phyloP scores from a whole-genome alignment of 345 rosid species.

The Turnera subulata region DNA sequence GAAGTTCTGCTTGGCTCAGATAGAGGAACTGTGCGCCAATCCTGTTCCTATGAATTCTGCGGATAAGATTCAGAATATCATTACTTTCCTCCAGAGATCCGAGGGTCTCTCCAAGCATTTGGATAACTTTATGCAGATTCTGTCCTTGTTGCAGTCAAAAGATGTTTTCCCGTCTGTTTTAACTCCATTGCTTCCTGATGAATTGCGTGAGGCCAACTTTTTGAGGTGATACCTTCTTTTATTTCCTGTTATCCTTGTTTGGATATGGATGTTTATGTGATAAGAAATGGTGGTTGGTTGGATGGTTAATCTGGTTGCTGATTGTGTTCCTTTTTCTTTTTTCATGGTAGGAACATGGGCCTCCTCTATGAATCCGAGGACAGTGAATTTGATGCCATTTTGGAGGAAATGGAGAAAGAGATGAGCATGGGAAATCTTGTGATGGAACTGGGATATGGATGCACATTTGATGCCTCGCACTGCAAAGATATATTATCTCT shows the following conservation, averaged over 20 bases:
- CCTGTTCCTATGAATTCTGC: slow-evolving; percentile 43
- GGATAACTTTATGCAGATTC: slow-evolving; percentile 61
- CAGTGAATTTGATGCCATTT: slow-evolving; percentile 67
- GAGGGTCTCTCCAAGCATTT: slow-evolving; percentile 68
- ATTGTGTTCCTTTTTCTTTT: slow-evolving; percentile 1
- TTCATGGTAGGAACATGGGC: slow-evolving; percentile 45
- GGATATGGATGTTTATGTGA: not conserved
- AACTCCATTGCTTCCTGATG: slow-evolving; percentile 58
- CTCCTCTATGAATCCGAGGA: slow-evolving; percentile 37
- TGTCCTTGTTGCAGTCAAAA: slow-evolving; percentile 53
- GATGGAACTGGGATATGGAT: slow-evolving; percentile 85
- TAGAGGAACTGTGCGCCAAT: slow-evolving; percentile 54
- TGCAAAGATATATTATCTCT: slow-evolving; percentile 74
- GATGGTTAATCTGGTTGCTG: not conserved
- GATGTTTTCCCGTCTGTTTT: slow-evolving; percentile 50
- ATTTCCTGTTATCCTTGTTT: slow-evolving; percentile 3
- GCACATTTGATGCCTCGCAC: slow-evolving; percentile 62
- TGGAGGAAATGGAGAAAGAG: slow-evolving; percentile 86
- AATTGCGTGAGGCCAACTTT: slow-evolving; percentile 44
- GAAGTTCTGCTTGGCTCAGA: slow-evolving; percentile 59
- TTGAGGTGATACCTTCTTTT: slow-evolving; percentile 43
- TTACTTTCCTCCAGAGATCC: slow-evolving; percentile 69
- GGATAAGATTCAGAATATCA: slow-evolving; percentile 68
- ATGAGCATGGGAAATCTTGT: slow-evolving; percentile 65
- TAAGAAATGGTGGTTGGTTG: not conserved